These are phyloP conservation scores for Laburnicola sp. DNA, from an alignment of 2,329 filamentous ascomycete species.

Conservation along the genomic window DNA sequence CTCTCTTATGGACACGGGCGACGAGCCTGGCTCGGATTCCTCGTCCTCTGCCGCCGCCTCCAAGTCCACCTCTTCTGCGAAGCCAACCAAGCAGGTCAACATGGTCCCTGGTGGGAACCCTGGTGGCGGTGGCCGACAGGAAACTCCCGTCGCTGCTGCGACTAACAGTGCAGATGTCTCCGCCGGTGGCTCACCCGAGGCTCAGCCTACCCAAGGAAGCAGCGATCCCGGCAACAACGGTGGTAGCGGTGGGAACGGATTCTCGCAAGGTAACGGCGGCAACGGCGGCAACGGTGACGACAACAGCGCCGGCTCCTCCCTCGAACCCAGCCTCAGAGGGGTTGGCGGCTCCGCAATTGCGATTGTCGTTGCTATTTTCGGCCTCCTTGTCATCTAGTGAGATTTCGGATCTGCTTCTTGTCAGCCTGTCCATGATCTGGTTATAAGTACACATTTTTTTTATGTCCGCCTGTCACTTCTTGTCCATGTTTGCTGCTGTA, in stretches of 20 bases:
- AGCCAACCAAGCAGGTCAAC: conserved; percentile 42
- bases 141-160: conserved; percentile 18
- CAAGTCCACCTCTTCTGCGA: conserved; percentile 26
- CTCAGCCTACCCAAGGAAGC: conserved; percentile 15
- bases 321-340: conserved; percentile 31
- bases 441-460: conserved; percentile 8
- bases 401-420: background rate
- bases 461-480: conserved; percentile 1
- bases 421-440: conserved; percentile 9
- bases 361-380: conserved; percentile 38
- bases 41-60: conserved; percentile 34
- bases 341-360: conserved; percentile 40
- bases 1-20: conserved; percentile 79
- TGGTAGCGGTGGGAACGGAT: conserved; percentile 22
- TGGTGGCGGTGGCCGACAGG: conserved; percentile 50
- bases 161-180: conserved; percentile 8
- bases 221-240: conserved; percentile 15
- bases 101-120: conserved; percentile 62
- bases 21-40: conserved; percentile 61
- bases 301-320: conserved; percentile 15
- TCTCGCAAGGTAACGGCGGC: conserved; percentile 31
- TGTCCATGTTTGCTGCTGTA: conserved; percentile 9
- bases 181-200: background rate
- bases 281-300: conserved; percentile 12
- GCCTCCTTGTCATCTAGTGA: conserved; percentile 35